Evolutionary conservation across 148 eudicot species (phyloP).

Genomic region (Rhododendron vialii): DNA sequence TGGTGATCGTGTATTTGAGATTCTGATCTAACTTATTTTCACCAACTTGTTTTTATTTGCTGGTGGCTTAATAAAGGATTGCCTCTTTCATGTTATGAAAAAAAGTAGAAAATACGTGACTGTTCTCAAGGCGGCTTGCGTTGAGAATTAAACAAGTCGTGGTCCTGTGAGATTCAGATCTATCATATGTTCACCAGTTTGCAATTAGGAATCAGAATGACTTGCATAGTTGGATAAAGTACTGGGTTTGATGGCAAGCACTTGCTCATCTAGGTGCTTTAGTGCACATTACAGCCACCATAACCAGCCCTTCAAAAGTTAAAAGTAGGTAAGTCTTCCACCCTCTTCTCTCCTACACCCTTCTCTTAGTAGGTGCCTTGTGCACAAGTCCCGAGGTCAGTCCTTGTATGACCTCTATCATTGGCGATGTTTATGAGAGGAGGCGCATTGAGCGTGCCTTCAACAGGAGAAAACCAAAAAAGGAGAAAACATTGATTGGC

Average conservation of each 20-base stretch:
- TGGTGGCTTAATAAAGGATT: background rate
- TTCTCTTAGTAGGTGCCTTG: background rate
- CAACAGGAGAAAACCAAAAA: background rate
- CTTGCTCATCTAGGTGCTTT: background rate
- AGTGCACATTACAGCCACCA: background rate
- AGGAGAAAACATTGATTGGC: background rate
- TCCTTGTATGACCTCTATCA: background rate
- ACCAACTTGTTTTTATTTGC: background rate
- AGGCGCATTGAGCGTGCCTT: background rate
- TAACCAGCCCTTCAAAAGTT: background rate
- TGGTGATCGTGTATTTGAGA: background rate
- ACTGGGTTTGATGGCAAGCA: background rate
- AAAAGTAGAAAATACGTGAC: background rate
- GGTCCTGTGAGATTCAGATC: background rate
- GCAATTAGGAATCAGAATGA: background rate
- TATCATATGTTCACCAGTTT: background rate
- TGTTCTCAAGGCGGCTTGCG: background rate
- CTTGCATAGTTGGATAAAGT: background rate
- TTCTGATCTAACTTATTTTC: background rate
- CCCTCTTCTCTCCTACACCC: background rate
- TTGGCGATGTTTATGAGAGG: background rate
- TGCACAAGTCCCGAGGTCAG: background rate
- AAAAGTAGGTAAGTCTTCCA: background rate
- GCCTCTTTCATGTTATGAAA: background rate
- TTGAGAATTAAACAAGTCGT: background rate